These are phyloP conservation scores for Tetrapyrgos nigripes DNA, from an alignment of 1,284 basidiomycete species.

Conservation along the genomic window DNA sequence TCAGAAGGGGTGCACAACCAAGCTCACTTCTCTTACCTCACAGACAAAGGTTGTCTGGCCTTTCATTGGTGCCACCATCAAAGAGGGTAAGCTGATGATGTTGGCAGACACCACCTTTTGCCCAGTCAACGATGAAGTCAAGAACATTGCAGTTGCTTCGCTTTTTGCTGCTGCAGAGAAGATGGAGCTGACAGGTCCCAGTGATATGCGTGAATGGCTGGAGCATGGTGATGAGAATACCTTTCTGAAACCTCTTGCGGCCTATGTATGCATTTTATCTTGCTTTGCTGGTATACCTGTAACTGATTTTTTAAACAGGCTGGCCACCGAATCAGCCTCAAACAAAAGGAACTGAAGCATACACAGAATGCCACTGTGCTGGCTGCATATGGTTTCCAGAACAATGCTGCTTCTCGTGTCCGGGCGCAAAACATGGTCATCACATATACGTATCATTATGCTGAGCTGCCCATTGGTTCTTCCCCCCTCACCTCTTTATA, in stretches of 20 bases:
- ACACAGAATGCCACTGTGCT: neutral
- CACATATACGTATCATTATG: neutral
- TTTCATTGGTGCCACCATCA: neutral
- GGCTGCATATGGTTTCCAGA: neutral
- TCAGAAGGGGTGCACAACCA: neutral
- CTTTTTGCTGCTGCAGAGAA: neutral
- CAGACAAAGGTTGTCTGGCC: neutral
- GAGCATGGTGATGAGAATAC: neutral
- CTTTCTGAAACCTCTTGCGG: neutral
- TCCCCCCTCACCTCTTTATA: neutral
- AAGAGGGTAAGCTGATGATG: neutral
- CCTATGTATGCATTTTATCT: conserved; percentile 1
- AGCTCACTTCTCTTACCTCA: neutral
- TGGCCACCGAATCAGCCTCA: neutral
- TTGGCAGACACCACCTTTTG: neutral
- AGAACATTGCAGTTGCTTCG: neutral
- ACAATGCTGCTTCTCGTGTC: neutral
- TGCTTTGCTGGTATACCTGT: neutral
- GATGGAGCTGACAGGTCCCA: neutral
- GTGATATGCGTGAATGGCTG: neutral
- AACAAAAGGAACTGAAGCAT: neutral
- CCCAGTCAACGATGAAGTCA: neutral
- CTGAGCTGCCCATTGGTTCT: neutral
- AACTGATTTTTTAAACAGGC: neutral
- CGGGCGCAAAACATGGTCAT: neutral